These are phyloP conservation scores for Saturnispora ahearnii DNA, from an alignment of 805 yeast species.

Conservation along the genomic window DNA sequence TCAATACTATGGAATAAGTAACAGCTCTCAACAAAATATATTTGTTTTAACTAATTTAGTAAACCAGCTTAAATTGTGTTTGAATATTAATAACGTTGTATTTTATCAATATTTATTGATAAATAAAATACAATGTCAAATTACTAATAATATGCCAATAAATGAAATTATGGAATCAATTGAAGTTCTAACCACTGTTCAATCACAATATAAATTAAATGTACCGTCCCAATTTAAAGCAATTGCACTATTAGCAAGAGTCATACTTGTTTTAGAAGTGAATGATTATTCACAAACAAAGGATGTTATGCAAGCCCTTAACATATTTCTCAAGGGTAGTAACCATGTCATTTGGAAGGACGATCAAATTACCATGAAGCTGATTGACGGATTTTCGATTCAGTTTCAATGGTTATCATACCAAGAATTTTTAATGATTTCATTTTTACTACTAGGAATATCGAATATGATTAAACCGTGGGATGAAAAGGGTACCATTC, in stretches of 20 bases:
- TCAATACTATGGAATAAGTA: constrained; percentile 24
- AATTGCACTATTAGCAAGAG: constrained; percentile 22
- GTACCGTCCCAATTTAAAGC: constrained; percentile 29
- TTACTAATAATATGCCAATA: constrained; percentile 26
- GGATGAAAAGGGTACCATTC: constrained; percentile 19
- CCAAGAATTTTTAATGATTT: constrained; percentile 33
- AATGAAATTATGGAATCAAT: constrained; percentile 16
- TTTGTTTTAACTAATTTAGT: constrained; percentile 13
- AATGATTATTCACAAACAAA: constrained; percentile 24
- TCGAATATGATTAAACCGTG: constrained; percentile 30
- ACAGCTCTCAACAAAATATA: constrained; percentile 23
- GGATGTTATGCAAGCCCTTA: constrained; percentile 19
- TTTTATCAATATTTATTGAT: constrained; percentile 23
- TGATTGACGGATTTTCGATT: constrained; percentile 15
- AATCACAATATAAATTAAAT: neutral
- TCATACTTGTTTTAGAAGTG: constrained; percentile 24
- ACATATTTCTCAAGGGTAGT: constrained; percentile 17
- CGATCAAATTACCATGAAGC: neutral
- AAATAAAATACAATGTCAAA: constrained; percentile 25
- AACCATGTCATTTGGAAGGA: constrained; percentile 14
- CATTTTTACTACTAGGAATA: constrained; percentile 37
- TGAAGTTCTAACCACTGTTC: constrained; percentile 14
- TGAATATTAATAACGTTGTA: constrained; percentile 10
- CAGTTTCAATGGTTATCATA: constrained; percentile 34
- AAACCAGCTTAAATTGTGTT: constrained; percentile 5